phyloP scores from a whole-genome alignment of 2,329 filamentous ascomycete genomes.

The Aaosphaeria pasadenensis region DNA sequence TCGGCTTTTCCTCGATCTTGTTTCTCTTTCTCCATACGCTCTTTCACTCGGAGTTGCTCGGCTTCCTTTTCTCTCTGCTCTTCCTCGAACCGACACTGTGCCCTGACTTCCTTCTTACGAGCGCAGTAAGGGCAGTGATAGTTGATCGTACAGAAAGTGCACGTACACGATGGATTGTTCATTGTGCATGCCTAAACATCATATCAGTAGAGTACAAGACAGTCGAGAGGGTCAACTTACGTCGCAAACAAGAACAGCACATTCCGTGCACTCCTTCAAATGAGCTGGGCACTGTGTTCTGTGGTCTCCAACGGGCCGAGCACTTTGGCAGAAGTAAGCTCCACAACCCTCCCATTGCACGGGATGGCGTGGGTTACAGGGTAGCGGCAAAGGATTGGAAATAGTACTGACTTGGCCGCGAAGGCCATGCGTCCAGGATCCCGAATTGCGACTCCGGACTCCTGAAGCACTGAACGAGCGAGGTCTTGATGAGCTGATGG shows the following conservation, averaged over 20 bases:
- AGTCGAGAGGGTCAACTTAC: constrained; percentile 22
- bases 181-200: constrained; percentile 25
- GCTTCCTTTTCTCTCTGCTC: constrained; percentile 31
- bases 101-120: constrained; percentile 28
- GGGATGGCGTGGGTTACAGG: constrained; percentile 39
- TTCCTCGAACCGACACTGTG: constrained; percentile 35
- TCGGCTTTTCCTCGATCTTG: constrained; percentile 33
- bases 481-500: constrained; percentile 32
- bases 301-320: constrained; percentile 37
- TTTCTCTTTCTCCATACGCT: constrained; percentile 28
- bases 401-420: constrained; percentile 24
- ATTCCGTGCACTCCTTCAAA: constrained; percentile 39
- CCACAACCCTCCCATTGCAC: constrained; percentile 45
- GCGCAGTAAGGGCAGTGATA: constrained; percentile 40
- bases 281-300: constrained; percentile 34
- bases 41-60: constrained; percentile 24
- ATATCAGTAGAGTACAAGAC: constrained; percentile 8
- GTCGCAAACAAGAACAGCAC: constrained; percentile 40
- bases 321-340: constrained; percentile 40
- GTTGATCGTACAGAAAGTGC: constrained; percentile 37
- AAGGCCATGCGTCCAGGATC: constrained; percentile 23
- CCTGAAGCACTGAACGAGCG: constrained; percentile 37
- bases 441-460: constrained; percentile 30
- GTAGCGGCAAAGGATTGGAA: constrained; percentile 33
- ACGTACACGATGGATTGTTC: constrained; percentile 32